Base-by-base conservation (phyloP, 169 alveolate species). In the Plasmodium coatneyi region DNA sequence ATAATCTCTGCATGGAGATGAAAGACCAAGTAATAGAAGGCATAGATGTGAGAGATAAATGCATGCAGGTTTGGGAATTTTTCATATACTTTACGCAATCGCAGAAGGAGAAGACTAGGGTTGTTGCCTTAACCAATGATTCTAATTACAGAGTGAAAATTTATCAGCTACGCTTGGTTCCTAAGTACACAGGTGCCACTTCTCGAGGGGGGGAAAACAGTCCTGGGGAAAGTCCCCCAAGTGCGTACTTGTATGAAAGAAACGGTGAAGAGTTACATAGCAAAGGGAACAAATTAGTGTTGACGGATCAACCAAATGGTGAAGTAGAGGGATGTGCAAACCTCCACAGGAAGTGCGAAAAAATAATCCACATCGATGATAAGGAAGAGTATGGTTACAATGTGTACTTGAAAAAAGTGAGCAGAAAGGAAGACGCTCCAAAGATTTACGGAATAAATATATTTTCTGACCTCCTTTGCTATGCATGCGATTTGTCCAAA, bases 401-500 rank as follows among this genome's bases (percentile, higher is more conserved):
- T 87, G 71, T 87, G 16, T 87, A 79, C 43, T 39, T 56, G 12
- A 87, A 87, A 87, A 79, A 87, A 78, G 74, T 87, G 19, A 66
- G 39, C 22, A 41, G 49, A 60, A 87, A 36, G 46, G 16, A 34
- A 22, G 89, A 87, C 41, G 81, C 80, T 10, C 93, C 93, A 1
- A 87, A 87, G 49, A 78, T 87, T 25, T 76, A 76, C 39, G 93
- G 89, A 9, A 79, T 87, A 78, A 46, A 87, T 78, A 43, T 87
- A 12, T 87, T 79, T 43, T 87, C 89, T 12, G 76, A 87, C 30
- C 22, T 78, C 25, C 74, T 79, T 22, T 30, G 76, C 19, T 41
- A 78, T 78, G 93, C 82, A 10, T 87, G 93, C 49, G 89, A 87
- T 78, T 56, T 87, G 54, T 87, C 93, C 39, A 39, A 79, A 78